Evolutionary conservation across 163 green algal species (phyloP), one percentile per base, ranked within the genome.

Genomic region (Coccomyxa subellipsoidea): DNA sequence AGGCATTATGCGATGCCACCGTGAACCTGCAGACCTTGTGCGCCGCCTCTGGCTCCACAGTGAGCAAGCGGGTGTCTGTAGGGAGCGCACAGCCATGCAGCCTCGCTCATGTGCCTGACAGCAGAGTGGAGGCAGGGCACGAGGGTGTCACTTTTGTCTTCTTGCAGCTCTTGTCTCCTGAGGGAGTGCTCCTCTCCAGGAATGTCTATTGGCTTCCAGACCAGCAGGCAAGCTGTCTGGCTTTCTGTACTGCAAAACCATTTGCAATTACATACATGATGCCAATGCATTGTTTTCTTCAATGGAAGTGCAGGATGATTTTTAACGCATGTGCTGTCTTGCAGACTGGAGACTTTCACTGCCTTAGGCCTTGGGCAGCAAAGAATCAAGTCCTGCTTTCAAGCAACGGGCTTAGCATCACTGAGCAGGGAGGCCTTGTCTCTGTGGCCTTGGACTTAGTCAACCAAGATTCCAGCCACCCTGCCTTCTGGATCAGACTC

Each of bases 171-270:
- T 1, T 5, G 25, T 32, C 23, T 66, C 1, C 36, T 25, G 23
- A 59, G 2, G 37, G 75, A 31, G 15, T 27, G 37, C 75, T 25
- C 12, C 21, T 79, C 1, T 79, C 37, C 7, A 36, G 75, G 3
- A 79, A 79, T 39, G 75, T 59, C 18, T 59, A 79, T 25, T 78
- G 71, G 71, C n/a, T 78, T 7, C 37, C 25, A 66, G 36, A 79
- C 29, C 32, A 3, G 2, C 27, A 38, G 75, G 31, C 34, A 9
- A 39, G 25, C 31, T 31, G n/a, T n/a, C n/a, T n/a, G n/a, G n/a
- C n/a, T n/a, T n/a, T n/a, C 32, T 39, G n/a, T 25, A 78, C 71
- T 34, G 71, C 9, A n/a, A 12, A 76, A 15, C 32, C 12, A n/a
- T 29, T 47, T 47, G n/a, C 10, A 53, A 25, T 12, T 34, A 23